Evolutionary conservation across 2,329 filamentous ascomycete genomes (phyloP).

Genomic region (Arachnomyces sp.): DNA sequence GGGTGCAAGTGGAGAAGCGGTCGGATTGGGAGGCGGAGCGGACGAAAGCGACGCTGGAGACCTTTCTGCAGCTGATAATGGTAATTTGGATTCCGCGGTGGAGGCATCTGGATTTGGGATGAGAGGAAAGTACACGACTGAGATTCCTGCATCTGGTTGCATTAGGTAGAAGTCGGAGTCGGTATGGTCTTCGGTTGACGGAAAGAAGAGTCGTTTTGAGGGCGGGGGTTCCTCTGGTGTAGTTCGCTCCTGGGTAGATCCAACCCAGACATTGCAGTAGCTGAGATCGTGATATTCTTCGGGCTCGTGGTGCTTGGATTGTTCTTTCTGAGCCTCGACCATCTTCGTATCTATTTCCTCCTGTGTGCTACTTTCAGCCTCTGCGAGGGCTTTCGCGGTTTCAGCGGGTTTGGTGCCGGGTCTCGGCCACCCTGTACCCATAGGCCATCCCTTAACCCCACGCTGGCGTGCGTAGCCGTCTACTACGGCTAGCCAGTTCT

Average conservation of each 20-base stretch:
- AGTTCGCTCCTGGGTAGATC: constrained; percentile 66
- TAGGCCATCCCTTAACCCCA: constrained; percentile 86
- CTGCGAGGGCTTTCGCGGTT: constrained; percentile 57
- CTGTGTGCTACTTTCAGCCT: constrained; percentile 55
- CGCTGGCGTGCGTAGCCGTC: constrained; percentile 89
- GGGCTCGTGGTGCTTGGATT: constrained; percentile 18
- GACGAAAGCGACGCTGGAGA: too few species aligned
- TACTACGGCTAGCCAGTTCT: constrained; percentile 76
- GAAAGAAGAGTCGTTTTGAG: constrained; percentile 43
- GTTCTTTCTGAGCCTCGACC: constrained; percentile 45
- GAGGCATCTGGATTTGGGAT: constrained; percentile 60
- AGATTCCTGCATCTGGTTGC: constrained; percentile 72
- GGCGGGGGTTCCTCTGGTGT: constrained; percentile 46
- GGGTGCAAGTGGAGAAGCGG: constrained; percentile 17
- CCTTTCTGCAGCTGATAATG: constrained; percentile 10
- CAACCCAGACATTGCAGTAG: constrained; percentile 94
- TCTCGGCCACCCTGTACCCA: constrained; percentile 90
- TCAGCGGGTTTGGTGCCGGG: constrained; percentile 50
- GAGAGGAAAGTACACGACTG: constrained; percentile 85
- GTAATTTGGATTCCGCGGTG: constrained; percentile 18
- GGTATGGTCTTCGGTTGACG: constrained; percentile 48
- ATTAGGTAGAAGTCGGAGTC: constrained; percentile 62
- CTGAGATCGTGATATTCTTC: constrained; percentile 51
- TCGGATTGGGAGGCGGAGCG: constrained; percentile 12
- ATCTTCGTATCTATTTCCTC: constrained; percentile 59